Evolutionary conservation across 2,329 filamentous ascomycete genomes (phyloP).

Genomic region (Talaromyces amestolkiae): DNA sequence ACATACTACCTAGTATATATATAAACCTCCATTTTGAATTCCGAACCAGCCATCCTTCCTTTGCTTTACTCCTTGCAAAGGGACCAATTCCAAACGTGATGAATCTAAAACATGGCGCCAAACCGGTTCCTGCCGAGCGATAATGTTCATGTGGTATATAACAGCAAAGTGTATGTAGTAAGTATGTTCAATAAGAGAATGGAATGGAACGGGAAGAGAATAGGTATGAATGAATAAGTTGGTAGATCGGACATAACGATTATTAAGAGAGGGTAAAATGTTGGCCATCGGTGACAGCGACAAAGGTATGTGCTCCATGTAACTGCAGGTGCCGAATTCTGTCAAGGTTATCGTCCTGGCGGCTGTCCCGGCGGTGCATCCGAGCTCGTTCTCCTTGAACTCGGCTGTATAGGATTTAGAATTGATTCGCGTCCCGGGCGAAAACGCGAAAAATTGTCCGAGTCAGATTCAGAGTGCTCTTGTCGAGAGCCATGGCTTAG

Average conservation of each 20-base stretch:
- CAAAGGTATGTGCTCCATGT: background rate
- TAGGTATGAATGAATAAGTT: background rate
- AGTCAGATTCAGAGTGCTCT: conserved; percentile 16
- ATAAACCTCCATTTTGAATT: background rate
- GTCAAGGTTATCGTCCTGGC: background rate
- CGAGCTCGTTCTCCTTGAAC: conserved; percentile 7
- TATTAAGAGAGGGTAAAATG: background rate
- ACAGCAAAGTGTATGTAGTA: background rate
- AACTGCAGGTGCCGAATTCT: background rate
- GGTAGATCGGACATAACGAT: background rate
- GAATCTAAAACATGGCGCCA: background rate
- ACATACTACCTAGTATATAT: background rate
- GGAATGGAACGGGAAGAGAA: background rate
- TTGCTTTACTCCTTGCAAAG: background rate
- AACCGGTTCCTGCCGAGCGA: conserved; percentile 12
- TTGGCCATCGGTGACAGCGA: background rate
- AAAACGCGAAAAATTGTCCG: conserved; percentile 12
- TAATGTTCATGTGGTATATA: conserved; percentile 3
- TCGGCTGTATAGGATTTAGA: conserved; percentile 7
- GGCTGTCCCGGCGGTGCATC: background rate
- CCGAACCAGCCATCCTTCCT: background rate
- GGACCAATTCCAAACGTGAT: background rate
- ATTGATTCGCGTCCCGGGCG: conserved; percentile 14
- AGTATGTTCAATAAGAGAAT: conserved; percentile 4
- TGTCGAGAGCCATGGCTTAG: conserved; percentile 17